Evolutionary conservation across 2,329 filamentous ascomycete genomes (phyloP).

Genomic region (Scolecobasidium constrictum): DNA sequence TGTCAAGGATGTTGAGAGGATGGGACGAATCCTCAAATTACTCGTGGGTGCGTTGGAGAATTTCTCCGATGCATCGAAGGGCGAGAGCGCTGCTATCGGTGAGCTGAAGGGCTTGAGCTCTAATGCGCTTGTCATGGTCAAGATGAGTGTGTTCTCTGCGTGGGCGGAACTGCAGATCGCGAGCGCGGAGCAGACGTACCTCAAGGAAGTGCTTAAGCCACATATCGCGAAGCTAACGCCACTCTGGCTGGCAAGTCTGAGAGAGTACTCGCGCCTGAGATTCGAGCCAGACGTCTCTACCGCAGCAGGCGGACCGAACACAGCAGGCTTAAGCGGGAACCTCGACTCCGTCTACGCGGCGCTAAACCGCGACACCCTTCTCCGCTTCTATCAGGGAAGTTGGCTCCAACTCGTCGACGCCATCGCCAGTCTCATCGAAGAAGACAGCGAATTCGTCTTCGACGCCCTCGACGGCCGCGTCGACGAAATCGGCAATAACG

Average conservation of each 20-base stretch:
- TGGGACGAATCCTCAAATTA: conserved; percentile 94
- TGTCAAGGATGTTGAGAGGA: conserved; percentile 93
- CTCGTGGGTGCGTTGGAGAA: conserved; percentile 85
- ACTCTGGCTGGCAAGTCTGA: conserved; percentile 82
- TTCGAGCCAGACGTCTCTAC: conserved; percentile 98
- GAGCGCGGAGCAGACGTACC: conserved; percentile 81
- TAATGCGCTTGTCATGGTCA: conserved; percentile 97
- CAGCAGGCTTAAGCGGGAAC: conserved; percentile 63
- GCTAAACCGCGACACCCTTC: conserved; percentile 81
- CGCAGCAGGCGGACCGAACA: conserved; percentile 57
- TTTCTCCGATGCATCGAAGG: conserved; percentile 67
- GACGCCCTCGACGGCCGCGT: conserved; percentile 84
- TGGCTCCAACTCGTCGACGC: conserved; percentile 97
- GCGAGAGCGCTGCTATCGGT: conserved; percentile 77
- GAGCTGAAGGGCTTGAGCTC: conserved; percentile 87
- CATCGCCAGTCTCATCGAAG: conserved; percentile 92
- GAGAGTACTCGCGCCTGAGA: conserved; percentile 83
- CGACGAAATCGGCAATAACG: conserved; percentile 21
- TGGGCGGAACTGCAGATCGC: conserved; percentile 97
- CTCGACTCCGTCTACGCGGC: conserved; percentile 92
- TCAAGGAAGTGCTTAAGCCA: conserved; percentile 78
- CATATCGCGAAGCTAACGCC: conserved; percentile 86
- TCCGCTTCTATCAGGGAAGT: conserved; percentile 92
- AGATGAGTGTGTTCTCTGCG: conserved; percentile 91
- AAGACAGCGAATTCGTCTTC: conserved; percentile 96